Conservation (phyloP, 305 asterid genomes). For the Plantago coronopus region DNA sequence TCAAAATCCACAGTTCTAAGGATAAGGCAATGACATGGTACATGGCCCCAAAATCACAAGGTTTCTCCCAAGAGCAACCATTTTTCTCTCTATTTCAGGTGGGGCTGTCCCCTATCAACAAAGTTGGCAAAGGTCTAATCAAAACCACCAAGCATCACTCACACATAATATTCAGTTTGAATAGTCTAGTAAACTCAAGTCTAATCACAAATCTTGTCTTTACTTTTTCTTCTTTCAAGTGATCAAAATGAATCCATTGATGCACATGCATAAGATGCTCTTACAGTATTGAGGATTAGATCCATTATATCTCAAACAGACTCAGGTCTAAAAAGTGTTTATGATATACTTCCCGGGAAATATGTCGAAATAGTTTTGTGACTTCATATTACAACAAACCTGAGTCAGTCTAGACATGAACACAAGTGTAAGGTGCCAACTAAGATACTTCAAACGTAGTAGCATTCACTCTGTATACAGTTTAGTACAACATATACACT, state of each 20-base stretch:
- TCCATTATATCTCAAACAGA: too few species aligned
- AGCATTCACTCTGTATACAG: background rate
- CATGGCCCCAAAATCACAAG: slow-evolving; percentile 9
- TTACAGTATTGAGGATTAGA: too few species aligned
- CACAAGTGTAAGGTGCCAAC: background rate
- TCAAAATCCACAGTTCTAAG: slow-evolving; percentile 4
- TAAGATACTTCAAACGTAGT: background rate
- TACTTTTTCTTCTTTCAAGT: slow-evolving; percentile 1
- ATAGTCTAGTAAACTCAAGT: background rate
- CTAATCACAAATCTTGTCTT: slow-evolving; percentile 6
- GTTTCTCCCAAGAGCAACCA: background rate
- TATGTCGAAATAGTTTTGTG: background rate
- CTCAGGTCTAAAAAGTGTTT: too few species aligned
- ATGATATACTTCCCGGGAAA: too few species aligned
- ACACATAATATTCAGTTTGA: background rate
- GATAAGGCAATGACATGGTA: slow-evolving; percentile 8
- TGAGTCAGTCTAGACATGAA: background rate
- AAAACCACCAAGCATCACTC: slow-evolving; percentile 5
- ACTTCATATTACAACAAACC: slow-evolving; percentile 6
- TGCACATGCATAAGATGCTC: too few species aligned
- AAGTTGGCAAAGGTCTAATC: slow-evolving; percentile 6
- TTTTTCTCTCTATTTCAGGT: slow-evolving; percentile 4
- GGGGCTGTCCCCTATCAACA: slow-evolving; percentile 9
- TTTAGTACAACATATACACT: background rate
- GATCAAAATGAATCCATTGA: too few species aligned